phyloP scores from a whole-genome alignment of 371 early-diverging fungal species.

The Mortierella sp. region DNA sequence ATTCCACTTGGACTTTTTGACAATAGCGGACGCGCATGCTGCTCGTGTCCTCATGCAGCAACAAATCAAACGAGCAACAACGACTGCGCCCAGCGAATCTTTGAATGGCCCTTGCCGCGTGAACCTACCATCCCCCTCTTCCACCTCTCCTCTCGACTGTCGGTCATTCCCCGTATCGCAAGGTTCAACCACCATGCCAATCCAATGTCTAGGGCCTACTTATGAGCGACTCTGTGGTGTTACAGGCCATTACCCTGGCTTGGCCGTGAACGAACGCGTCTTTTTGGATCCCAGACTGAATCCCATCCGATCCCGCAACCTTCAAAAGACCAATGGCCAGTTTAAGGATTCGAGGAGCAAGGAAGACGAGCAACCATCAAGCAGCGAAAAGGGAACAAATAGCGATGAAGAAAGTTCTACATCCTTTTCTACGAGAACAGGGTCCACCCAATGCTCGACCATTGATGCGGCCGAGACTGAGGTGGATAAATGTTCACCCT shows the following conservation, averaged over 20 bases:
- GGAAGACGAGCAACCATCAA: background rate
- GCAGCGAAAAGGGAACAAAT: too few species aligned
- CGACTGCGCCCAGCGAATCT: too few species aligned
- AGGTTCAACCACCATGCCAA: background rate
- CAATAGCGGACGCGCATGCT: too few species aligned
- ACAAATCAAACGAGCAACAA: too few species aligned
- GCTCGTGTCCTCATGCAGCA: too few species aligned
- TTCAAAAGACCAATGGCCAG: background rate
- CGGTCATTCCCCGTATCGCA: background rate
- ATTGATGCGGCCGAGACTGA: too few species aligned
- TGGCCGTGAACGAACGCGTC: conserved; percentile 1
- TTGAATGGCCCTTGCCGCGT: too few species aligned
- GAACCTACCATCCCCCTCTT: background rate
- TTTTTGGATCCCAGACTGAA: conserved; percentile 1
- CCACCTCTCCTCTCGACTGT: background rate
- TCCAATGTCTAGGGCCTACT: background rate
- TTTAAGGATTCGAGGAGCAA: background rate
- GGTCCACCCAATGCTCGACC: too few species aligned
- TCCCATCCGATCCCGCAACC: background rate
- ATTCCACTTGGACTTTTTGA: too few species aligned
- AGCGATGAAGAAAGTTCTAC: too few species aligned
- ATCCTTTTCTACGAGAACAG: too few species aligned
- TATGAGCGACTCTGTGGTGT: background rate
- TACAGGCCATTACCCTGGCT: conserved; percentile 1
- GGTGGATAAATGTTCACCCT: too few species aligned